phyloP scores from a whole-genome alignment of 2,329 filamentous ascomycete species.

The Didymella keratinophila region DNA sequence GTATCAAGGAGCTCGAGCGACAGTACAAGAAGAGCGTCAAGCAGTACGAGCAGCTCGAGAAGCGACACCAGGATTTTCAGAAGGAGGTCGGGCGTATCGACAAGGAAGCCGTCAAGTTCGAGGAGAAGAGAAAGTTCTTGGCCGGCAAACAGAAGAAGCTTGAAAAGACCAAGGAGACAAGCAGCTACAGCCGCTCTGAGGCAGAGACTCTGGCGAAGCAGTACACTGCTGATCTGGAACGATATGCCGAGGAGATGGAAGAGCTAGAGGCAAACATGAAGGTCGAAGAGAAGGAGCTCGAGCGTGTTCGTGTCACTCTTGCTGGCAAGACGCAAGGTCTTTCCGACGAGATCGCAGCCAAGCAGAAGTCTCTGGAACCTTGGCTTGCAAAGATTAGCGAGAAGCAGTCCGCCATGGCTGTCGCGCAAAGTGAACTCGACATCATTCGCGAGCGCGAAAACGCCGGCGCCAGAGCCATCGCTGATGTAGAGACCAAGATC shows the following conservation, averaged over 20 bases:
- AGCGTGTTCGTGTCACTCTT: conserved; percentile 81
- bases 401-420: conserved; percentile 91
- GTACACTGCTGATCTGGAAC: conserved; percentile 79
- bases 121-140: conserved; percentile 97
- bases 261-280: conserved; percentile 79
- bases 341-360: conserved; percentile 88
- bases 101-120: conserved; percentile 95
- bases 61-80: conserved; percentile 76
- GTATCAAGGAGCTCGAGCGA: conserved; percentile 89
- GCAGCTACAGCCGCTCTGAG: conserved; percentile 76
- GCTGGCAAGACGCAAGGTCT: conserved; percentile 96
- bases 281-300: conserved; percentile 81
- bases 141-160: conserved; percentile 91
- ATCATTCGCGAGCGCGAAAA: conserved; percentile 91
- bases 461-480: conserved; percentile 81
- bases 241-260: conserved; percentile 75
- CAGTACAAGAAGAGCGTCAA: conserved; percentile 83
- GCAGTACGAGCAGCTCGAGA: conserved; percentile 82
- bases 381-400: conserved; percentile 98
- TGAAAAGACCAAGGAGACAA: conserved; percentile 83
- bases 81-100: conserved; percentile 94
- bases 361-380: conserved; percentile 93
- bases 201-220: conserved; percentile 80
- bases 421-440: conserved; percentile 91
- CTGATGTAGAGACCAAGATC: conserved; percentile 85